phyloP scores from a whole-genome alignment of 352 stramenopile genomes.

The Phytophthora crassamura region DNA sequence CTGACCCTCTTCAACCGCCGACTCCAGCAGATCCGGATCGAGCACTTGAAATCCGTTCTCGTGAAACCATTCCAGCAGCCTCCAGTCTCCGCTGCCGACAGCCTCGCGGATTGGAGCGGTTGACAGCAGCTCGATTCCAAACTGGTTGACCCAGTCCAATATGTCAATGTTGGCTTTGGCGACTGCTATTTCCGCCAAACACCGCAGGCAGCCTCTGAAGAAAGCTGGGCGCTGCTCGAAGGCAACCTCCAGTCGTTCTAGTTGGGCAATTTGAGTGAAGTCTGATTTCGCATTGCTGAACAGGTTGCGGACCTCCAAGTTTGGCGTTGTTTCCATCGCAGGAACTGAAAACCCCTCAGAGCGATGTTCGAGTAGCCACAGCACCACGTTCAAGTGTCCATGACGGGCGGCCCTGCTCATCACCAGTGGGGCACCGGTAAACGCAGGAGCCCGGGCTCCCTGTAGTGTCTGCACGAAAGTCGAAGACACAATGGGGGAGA shows the following conservation, averaged over 20 bases:
- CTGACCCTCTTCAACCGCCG: not conserved
- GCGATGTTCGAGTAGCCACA: not conserved
- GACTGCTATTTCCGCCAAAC: conserved; percentile 2
- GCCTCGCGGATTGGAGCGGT: not conserved
- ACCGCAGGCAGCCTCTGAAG: not conserved
- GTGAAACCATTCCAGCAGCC: conserved; percentile 2
- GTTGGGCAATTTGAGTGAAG: not conserved
- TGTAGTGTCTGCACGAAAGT: too few species aligned
- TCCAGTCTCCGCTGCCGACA: not conserved
- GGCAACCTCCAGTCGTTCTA: not conserved
- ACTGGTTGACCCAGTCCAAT: conserved; percentile 5
- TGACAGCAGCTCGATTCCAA: not conserved
- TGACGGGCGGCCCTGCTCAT: not conserved
- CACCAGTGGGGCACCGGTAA: not conserved
- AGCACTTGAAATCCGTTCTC: not conserved
- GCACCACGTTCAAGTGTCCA: not conserved
- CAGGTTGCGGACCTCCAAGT: not conserved
- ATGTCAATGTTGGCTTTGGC: not conserved
- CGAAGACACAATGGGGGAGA: too few species aligned
- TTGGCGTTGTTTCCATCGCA: not conserved
- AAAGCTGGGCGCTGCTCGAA: not conserved
- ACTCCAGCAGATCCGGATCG: not conserved
- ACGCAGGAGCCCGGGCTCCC: too few species aligned
- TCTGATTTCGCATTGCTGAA: not conserved
- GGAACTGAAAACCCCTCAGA: not conserved